Evolutionary conservation across 805 yeast genomes (phyloP).

Genomic region (Metschnikowia amazonensis): DNA sequence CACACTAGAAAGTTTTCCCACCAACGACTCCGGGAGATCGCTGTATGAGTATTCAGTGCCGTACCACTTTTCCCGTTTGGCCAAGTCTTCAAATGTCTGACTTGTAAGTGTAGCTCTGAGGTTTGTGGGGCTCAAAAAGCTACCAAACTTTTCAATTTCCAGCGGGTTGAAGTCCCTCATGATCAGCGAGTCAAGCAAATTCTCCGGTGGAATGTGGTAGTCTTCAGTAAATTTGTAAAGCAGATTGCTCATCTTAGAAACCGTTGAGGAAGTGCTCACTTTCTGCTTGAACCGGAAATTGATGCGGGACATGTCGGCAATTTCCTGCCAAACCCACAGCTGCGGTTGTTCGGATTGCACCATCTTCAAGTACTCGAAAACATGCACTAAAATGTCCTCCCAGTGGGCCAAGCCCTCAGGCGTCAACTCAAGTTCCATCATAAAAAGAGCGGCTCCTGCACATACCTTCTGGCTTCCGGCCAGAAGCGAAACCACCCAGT

Average conservation of each 20-base stretch:
- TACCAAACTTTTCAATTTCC: slow-evolving; percentile 47
- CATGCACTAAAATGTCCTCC: slow-evolving; percentile 51
- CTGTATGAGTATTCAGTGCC: slow-evolving; percentile 71
- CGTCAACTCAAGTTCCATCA: slow-evolving; percentile 74
- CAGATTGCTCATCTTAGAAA: slow-evolving; percentile 58
- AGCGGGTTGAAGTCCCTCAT: slow-evolving; percentile 56
- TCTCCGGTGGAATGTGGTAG: slow-evolving; percentile 55
- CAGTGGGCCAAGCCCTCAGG: slow-evolving; percentile 64
- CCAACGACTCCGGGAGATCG: slow-evolving; percentile 40
- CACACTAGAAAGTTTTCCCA: slow-evolving; percentile 28
- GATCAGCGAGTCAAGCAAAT: slow-evolving; percentile 55
- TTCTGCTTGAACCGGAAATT: slow-evolving; percentile 82
- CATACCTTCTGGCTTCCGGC: slow-evolving; percentile 69
- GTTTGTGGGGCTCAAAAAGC: slow-evolving; percentile 53
- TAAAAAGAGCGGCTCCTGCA: slow-evolving; percentile 62
- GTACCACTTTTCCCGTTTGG: slow-evolving; percentile 74
- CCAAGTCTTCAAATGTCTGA: slow-evolving; percentile 43
- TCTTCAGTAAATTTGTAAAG: slow-evolving; percentile 47
- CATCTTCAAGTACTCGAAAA: slow-evolving; percentile 73
- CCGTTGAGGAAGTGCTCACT: slow-evolving; percentile 65
- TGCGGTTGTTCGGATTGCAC: slow-evolving; percentile 56
- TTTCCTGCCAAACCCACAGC: slow-evolving; percentile 76
- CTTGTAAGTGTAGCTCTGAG: slow-evolving; percentile 57
- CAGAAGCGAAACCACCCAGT: slow-evolving; percentile 78
- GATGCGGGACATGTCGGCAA: slow-evolving; percentile 61